Base-by-base conservation (phyloP, 257 asterid genomes). In the Salvia miltiorrhiza region DNA sequence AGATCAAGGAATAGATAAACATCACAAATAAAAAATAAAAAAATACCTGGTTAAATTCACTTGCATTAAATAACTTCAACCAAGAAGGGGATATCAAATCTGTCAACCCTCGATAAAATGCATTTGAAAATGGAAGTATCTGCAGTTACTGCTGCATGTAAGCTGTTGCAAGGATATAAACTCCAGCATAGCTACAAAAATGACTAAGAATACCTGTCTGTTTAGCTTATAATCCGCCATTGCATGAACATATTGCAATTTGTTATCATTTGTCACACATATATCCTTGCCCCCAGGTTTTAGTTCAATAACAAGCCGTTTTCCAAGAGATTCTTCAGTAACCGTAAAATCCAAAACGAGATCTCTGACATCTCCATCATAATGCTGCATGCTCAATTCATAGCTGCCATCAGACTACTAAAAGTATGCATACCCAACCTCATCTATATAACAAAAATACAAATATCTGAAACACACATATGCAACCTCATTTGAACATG, bases 171-270 rank as follows among this genome's bases (percentile, higher is more conserved):
- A 80, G 67, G 52, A 72, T 47, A 65, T 58, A 35, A 62, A 54
- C 40, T 47, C 63, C 44, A 32, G 43, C 30, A 56, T 61, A 62
- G 52, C 61, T 52, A 58, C 72, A 65, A 43, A 60, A 70, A 77
- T 67, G 67, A 66, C 16, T 43, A 13, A 30, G 59, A 60, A n/a
- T 72, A 93, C 99, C 96, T 90, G 97, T 55, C 96, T 78, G 86
- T 93, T 93, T 76, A 93, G 94, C 78, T 93, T 93, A 85, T 84
- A 88, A 79, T 90, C 99, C 28, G 99, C 99, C 83, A 93, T 87
- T 72, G 92, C 95, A 87, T 93, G 92, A 77, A 93, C 87, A 76
- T 90, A 93, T 77, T 90, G 99, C 91, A 93, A 75, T 86, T 88
- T 93, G 85, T 90, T 93, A 81, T 90, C 97, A 82, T 88, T 84